These are phyloP conservation scores for Agaricus sinodeliciosus DNA, from an alignment of 768 basidiomycete species.

Conservation along the genomic window DNA sequence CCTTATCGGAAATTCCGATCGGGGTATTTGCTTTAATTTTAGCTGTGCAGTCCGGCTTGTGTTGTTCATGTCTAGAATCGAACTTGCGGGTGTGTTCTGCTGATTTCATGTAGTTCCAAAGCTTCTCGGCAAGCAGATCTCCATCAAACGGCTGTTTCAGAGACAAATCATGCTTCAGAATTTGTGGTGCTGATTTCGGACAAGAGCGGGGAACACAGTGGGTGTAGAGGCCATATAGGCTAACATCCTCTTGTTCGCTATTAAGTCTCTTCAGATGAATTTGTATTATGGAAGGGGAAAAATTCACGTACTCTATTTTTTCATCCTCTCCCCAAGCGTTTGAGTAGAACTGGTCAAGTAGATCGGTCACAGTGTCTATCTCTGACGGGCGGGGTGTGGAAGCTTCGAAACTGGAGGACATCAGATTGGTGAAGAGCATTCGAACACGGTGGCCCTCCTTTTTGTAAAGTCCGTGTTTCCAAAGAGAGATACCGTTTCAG, in stretches of 20 bases:
- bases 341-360: slow-evolving; percentile 17
- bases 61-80: background rate
- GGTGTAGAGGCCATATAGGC: slow-evolving; percentile 24
- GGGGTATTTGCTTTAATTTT: background rate
- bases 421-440: background rate
- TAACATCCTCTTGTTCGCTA: slow-evolving; percentile 23
- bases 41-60: background rate
- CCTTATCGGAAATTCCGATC: background rate
- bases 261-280: background rate
- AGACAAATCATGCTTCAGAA: background rate
- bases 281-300: background rate
- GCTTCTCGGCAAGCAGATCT: slow-evolving; percentile 6
- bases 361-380: slow-evolving; percentile 13
- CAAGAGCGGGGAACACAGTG: slow-evolving; percentile 12
- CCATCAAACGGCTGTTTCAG: background rate
- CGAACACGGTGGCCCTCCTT: background rate
- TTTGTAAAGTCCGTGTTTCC: background rate
- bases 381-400: background rate
- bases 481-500: slow-evolving; percentile 1
- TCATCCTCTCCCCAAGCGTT: slow-evolving; percentile 11
- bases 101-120: slow-evolving; percentile 5
- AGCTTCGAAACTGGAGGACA: background rate
- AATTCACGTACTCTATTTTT: slow-evolving; percentile 10
- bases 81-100: background rate
- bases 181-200: background rate